These are phyloP conservation scores for Ogataea neopini DNA, from an alignment of 805 yeast genomes.

Conservation along the genomic window DNA sequence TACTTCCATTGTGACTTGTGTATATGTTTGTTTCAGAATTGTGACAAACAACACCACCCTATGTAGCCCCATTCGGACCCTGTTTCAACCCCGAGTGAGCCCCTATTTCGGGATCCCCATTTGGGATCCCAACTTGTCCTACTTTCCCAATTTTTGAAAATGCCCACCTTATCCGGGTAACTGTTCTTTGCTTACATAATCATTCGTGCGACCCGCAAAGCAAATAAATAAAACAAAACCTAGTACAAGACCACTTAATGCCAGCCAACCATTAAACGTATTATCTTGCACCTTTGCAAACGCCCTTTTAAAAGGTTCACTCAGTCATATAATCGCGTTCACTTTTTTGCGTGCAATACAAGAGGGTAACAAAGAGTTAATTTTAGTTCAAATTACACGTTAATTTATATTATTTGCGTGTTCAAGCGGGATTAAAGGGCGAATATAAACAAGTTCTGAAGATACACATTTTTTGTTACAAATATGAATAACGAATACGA, in stretches of 20 bases:
- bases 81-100: too few species aligned
- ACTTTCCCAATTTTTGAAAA: too few species aligned
- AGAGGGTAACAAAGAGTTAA: background rate
- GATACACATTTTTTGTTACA: background rate
- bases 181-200: background rate
- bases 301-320: background rate
- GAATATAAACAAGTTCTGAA: background rate
- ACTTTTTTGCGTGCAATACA: background rate
- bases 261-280: slow-evolving; percentile 11
- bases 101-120: background rate
- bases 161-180: slow-evolving; percentile 3
- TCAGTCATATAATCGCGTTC: background rate
- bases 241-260: slow-evolving; percentile 7
- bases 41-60: too few species aligned
- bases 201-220: slow-evolving; percentile 4
- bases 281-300: background rate
- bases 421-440: slow-evolving; percentile 1
- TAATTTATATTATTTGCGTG: background rate
- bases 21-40: background rate
- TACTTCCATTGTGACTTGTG: background rate
- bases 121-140: background rate
- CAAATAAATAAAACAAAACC: slow-evolving; percentile 6
- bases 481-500: slow-evolving; percentile 94
- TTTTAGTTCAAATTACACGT: background rate
- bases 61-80: too few species aligned